Conservation (phyloP, 2,329 filamentous ascomycete genomes). For the Dichotomopilus funicola region DNA sequence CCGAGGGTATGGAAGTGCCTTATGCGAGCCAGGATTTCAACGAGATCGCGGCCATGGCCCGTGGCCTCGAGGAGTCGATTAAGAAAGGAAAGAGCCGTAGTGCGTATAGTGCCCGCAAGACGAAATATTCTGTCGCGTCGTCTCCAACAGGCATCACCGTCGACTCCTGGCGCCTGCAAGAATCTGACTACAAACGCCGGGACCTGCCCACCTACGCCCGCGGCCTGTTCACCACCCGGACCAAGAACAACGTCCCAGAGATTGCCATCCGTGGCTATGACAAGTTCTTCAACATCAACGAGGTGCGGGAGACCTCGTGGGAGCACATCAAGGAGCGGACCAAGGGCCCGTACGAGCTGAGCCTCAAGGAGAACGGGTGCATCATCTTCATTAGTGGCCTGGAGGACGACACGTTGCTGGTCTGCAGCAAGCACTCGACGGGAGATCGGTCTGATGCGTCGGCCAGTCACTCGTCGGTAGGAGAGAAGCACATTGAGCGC, state of each 20-base stretch:
- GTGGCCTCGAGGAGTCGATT: constrained; percentile 51
- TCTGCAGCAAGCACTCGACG: constrained; percentile 99
- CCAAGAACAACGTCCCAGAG: constrained; percentile 58
- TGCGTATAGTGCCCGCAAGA: constrained; percentile 70
- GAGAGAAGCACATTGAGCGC: constrained; percentile 72
- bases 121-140: constrained; percentile 60
- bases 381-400: constrained; percentile 96
- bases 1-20: constrained; percentile 44
- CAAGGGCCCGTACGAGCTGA: constrained; percentile 84
- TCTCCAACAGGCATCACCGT: constrained; percentile 62
- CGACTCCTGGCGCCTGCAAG: constrained; percentile 87
- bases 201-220: constrained; percentile 87
- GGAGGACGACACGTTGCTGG: constrained; percentile 79
- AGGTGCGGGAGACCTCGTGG: constrained; percentile 80
- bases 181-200: constrained; percentile 90
- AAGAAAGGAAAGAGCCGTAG: constrained; percentile 47
- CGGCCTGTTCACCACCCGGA: constrained; percentile 82
- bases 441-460: constrained; percentile 66
- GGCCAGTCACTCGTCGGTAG: constrained; percentile 75
- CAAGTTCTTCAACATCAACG: constrained; percentile 95
- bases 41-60: constrained; percentile 60
- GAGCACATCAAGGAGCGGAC: constrained; percentile 68
- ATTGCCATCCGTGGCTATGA: constrained; percentile 90
- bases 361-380: constrained; percentile 98
- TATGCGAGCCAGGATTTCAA: constrained; percentile 63